A percentile compares a stretch with the other conserved stretches of the same genome.
These are phyloP conservation scores for Xylaria sp. DNA, from an alignment of 2,329 filamentous ascomycete genomes.

Conservation along the genomic window DNA sequence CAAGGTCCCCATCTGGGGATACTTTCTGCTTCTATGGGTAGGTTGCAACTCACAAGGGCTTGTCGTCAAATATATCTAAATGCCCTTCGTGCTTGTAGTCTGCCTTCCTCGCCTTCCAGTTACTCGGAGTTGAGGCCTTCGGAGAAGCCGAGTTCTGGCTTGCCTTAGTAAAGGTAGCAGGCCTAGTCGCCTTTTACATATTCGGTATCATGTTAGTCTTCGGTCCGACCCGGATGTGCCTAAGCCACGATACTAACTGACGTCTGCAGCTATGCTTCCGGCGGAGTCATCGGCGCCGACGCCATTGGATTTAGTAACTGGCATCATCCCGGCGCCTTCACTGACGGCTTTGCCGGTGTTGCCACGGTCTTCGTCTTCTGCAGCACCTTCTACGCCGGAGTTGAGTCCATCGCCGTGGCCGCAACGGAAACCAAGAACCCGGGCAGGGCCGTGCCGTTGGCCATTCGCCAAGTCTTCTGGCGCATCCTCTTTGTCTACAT, in stretches of 20 bases:
- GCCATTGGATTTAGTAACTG: conserved; percentile 66
- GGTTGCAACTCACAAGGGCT: conserved; percentile 14
- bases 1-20: conserved; percentile 58
- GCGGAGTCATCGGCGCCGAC: conserved; percentile 57
- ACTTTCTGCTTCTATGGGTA: conserved; percentile 69
- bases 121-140: conserved; percentile 68
- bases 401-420: conserved; percentile 53
- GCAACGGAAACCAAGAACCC: conserved; percentile 58
- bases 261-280: conserved; percentile 53
- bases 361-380: conserved; percentile 64
- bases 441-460: conserved; percentile 49
- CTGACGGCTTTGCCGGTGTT: conserved; percentile 61
- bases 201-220: conserved; percentile 57
- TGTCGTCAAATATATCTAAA: background rate
- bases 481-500: conserved; percentile 60
- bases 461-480: conserved; percentile 57
- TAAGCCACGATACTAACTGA: conserved; percentile 10
- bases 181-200: conserved; percentile 65
- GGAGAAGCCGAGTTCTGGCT: conserved; percentile 80
- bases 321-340: conserved; percentile 65
- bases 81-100: conserved; percentile 25
- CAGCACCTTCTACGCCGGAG: conserved; percentile 66
- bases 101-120: conserved; percentile 62
- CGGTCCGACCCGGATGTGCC: background rate
- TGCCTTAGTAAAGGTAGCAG: conserved; percentile 64